Base-by-base conservation (phyloP, 179 eudicot genomes). In the Heliamphora ciliata region DNA sequence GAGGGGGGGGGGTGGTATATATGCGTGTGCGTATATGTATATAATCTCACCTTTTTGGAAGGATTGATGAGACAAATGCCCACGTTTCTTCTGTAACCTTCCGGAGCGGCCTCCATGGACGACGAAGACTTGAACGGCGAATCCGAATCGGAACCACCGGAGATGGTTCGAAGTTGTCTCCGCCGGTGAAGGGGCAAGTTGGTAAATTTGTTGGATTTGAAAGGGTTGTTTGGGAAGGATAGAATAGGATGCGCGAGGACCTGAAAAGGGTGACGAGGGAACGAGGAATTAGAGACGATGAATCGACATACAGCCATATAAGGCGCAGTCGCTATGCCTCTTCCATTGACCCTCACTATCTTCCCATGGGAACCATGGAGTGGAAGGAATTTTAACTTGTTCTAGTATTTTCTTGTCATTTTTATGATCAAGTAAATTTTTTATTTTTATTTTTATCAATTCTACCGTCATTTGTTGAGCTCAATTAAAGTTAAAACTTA, bases 1-100 rank as follows among this genome's bases (percentile, higher is more conserved):
- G 40, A 31, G 40, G 0, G 40, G 40, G 40, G 40, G 40, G 40
- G 40, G 40, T 31, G 40, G 40, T 31, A 31, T 31, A 31, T 31
- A 31, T 31, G 40, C 40, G 40, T 31, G 40, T n/a, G 11, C 31
- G 46, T 9, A 24, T 3, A 21, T 55, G 24, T 3, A 48, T 0
- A 24, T 21, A 31, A 31, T 31, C 40, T 31, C 54, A 91, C 97
- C 90, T 90, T 89, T 81, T 92, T 93, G 50, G 93, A 86, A 65
- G 94, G 88, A 83, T 89, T 93, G 82, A 93, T 90, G 86, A 94
- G 94, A 79, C 95, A 91, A 52, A 91, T 87, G 50, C 94, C 94
- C 8, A 90, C 93, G 47, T 91, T 91, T 79, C 66, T 87, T 48
- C 94, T 69, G 87, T 91, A 91, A 9, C 93, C 93, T 81, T 83